phyloP scores from a whole-genome alignment of 805 yeast genomes.

The Suhomyces tanzawaensis region DNA sequence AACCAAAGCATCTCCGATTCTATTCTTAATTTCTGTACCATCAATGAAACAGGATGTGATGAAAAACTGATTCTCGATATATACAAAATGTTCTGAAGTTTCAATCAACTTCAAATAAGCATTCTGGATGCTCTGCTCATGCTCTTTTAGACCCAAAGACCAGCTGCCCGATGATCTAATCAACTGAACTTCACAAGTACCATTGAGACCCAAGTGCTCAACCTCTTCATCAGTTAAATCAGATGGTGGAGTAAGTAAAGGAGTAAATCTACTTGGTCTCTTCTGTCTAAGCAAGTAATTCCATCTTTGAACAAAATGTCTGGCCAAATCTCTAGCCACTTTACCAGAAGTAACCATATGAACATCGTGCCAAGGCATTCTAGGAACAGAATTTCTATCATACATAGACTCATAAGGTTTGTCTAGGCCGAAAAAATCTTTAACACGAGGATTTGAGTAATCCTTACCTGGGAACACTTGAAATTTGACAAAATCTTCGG shows the following conservation, averaged over 20 bases:
- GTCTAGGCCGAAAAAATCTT: constrained; percentile 78
- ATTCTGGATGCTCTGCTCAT: constrained; percentile 86
- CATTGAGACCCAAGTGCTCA: constrained; percentile 56
- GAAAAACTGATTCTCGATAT: constrained; percentile 94
- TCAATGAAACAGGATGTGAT: constrained; percentile 85
- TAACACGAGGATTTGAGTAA: constrained; percentile 91
- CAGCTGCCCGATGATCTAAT: constrained; percentile 87
- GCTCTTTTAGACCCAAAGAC: constrained; percentile 86
- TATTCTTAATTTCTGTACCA: constrained; percentile 78
- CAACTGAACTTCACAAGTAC: constrained; percentile 90
- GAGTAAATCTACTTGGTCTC: constrained; percentile 91
- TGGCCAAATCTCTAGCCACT: constrained; percentile 84
- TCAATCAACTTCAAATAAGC: constrained; percentile 91
- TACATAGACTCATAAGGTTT: constrained; percentile 91
- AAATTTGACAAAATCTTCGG: constrained; percentile 44
- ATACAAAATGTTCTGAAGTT: constrained; percentile 86
- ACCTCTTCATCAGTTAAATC: constrained; percentile 77
- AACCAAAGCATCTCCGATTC: constrained; percentile 96
- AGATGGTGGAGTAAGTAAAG: constrained; percentile 87
- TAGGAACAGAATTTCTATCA: constrained; percentile 73
- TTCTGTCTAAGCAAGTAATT: constrained; percentile 89
- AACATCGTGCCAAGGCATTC: constrained; percentile 99
- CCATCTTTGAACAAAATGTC: constrained; percentile 98
- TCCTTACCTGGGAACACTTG: constrained; percentile 95
- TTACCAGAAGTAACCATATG: constrained; percentile 96